Conservation (phyloP, 1,139 yeast genomes). For the Protomyces inundatus region DNA sequence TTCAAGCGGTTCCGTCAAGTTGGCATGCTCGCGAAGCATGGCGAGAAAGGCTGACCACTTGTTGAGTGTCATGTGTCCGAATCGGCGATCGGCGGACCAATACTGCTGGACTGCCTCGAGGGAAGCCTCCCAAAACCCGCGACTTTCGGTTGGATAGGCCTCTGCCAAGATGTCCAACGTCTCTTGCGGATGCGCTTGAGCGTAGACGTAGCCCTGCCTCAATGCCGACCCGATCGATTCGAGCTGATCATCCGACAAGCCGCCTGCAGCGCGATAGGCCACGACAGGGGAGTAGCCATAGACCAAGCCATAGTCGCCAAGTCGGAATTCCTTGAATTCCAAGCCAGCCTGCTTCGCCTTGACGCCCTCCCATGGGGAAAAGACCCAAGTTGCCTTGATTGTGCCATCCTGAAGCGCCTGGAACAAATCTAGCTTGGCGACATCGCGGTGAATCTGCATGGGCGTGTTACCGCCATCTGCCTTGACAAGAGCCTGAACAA, state of each 20-base stretch:
- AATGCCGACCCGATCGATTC: not conserved
- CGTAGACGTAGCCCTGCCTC: not conserved
- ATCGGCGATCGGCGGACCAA: not conserved
- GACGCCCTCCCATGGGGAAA: constrained; percentile 15
- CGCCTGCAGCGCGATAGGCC: not conserved
- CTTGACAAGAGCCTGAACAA: constrained; percentile 3
- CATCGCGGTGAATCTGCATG: not conserved
- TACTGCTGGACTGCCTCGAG: not conserved
- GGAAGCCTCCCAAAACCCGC: not conserved
- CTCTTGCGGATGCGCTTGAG: not conserved
- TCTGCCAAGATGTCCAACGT: not conserved
- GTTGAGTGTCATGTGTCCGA: constrained; percentile 2
- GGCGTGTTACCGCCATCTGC: constrained; percentile 6
- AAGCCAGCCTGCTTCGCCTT: not conserved
- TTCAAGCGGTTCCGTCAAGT: not conserved
- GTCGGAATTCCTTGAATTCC: not conserved
- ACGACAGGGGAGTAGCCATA: constrained; percentile 15
- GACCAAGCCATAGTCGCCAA: not conserved
- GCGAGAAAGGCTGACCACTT: constrained; percentile 1
- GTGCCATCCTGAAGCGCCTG: not conserved
- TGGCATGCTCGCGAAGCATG: not conserved
- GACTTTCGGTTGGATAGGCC: constrained; percentile 1
- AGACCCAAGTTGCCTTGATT: constrained; percentile 12
- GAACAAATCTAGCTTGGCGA: constrained; percentile 15
- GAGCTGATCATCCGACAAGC: not conserved